Conservation (phyloP, 148 eudicot genomes). For the Amaranthus cruentus region DNA sequence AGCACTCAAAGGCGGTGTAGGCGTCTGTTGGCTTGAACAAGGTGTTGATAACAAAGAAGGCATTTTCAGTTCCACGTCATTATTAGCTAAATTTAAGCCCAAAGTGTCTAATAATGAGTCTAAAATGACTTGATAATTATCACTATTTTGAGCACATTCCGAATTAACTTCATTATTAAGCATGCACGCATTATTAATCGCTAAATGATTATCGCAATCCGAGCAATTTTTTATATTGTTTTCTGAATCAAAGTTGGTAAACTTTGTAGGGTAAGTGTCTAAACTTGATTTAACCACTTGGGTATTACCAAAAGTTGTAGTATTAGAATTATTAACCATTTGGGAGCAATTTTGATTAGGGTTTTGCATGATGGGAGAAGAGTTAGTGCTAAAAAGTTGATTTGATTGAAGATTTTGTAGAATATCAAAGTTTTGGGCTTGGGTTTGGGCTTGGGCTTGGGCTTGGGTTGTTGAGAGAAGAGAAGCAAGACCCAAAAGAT, state of each 20-base stretch:
- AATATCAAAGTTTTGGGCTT: conserved; percentile 24
- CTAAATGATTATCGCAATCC: conserved; percentile 2
- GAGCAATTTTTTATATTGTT: background rate
- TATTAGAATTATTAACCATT: conserved; percentile 13
- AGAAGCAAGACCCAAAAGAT: conserved; percentile 52
- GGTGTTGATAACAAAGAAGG: conserved; percentile 62
- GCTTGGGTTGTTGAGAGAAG: conserved; percentile 40
- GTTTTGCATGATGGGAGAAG: background rate
- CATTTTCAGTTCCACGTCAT: conserved; percentile 13
- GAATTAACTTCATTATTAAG: background rate
- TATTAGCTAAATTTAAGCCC: conserved; percentile 21
- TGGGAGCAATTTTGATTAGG: conserved; percentile 1
- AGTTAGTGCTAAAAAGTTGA: background rate
- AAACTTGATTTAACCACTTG: conserved; percentile 33
- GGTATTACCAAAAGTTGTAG: conserved; percentile 17
- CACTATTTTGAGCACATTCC: conserved; percentile 12
- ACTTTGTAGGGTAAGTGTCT: conserved; percentile 18
- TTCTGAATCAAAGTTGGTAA: conserved; percentile 16
- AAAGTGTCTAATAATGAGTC: conserved; percentile 29
- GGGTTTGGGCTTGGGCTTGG: conserved; percentile 29
- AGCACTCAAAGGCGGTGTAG: conserved; percentile 20
- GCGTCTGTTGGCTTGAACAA: conserved; percentile 58
- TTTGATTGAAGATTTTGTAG: conserved; percentile 29
- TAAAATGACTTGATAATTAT: conserved; percentile 28
- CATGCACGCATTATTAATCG: background rate